Base-by-base conservation (phyloP, 768 basidiomycete species). In the Kwoniella mangroviensis region DNA sequence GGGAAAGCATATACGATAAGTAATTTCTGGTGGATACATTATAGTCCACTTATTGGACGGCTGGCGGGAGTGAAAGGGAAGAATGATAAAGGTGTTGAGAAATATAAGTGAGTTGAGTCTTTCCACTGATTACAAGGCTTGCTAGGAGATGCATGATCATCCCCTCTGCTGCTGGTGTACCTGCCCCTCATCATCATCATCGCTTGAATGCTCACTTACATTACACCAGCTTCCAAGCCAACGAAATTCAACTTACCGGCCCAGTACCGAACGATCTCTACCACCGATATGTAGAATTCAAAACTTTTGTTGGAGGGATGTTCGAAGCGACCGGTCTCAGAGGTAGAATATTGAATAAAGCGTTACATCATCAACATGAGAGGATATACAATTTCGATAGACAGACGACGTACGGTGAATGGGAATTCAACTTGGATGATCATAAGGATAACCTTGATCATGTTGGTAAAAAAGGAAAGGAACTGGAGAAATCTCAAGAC, bases 201-300 rank as follows among this genome's bases (percentile, higher is more conserved):
- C 26, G 26, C 26, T 28, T 28, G 4, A 28, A 28, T 28, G 4
- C 4, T 4, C 26, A 28, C 2, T 28, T 28, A 4, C 26, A 28
- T 28, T 28, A 28, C 26, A 28, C 76, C 62, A 84, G 85, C 28
- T 86, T 86, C 80, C 82, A 85, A 70, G 85, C 85, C 4, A 86
- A 85, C 73, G 84, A 85, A 61, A 64, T 86, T 2, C 86, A 86
- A 68, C 83, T 86, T 12, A 75, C 82, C 19, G 86, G 86, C 0
- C 86, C 86, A n/a, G 83, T 85, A 12, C 85, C 86, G 12, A 69
- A 78, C 22, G 76, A 82, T 63, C 82, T 86, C 7, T 81, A 82
- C 41, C 80, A 81, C 65, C 76, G 80, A 34, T 82, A 78, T 70
- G 81, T 86, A 59, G 85, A 85, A 63, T 86, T 85, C 77, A 79